Evolutionary conservation across 176 grass and related monocot genomes (phyloP).

Genomic region (Tuctoria greenei): DNA sequence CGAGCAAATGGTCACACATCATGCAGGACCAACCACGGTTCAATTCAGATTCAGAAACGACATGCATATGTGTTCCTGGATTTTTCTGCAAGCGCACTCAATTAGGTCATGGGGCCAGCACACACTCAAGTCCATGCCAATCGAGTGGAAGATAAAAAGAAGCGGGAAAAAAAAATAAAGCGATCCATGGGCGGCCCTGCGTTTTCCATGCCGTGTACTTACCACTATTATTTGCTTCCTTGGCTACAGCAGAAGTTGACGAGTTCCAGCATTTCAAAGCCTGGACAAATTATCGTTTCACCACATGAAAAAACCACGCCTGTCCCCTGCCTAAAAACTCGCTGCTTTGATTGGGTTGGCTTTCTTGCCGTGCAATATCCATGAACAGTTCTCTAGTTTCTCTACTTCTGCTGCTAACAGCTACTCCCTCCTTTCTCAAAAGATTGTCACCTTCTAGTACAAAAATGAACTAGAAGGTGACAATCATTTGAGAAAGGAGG

Average conservation of each 20-base stretch:
- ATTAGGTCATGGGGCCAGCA: constrained; percentile 35
- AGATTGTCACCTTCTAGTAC: too few species aligned
- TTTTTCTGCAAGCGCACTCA: constrained; percentile 41
- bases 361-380: background rate
- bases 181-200: background rate
- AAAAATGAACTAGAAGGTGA: too few species aligned
- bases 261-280: too few species aligned
- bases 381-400: background rate
- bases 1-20: constrained; percentile 12
- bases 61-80: background rate
- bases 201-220: constrained; percentile 17
- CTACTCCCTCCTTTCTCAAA: too few species aligned
- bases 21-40: constrained; percentile 9
- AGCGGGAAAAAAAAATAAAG: too few species aligned
- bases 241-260: too few species aligned
- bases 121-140: constrained; percentile 25
- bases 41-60: too few species aligned
- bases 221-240: constrained; percentile 34
- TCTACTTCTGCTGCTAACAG: background rate
- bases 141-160: constrained; percentile 14
- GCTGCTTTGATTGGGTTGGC: background rate
- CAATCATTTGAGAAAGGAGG: too few species aligned
- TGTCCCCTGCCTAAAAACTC: constrained; percentile 4
- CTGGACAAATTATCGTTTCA: constrained; percentile 33
- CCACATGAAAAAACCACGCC: constrained; percentile 1